Evolutionary conservation across 805 yeast species (phyloP), one percentile per base, ranked within the genome.

Genomic region (Groenewaldozyma tartarivorans): DNA sequence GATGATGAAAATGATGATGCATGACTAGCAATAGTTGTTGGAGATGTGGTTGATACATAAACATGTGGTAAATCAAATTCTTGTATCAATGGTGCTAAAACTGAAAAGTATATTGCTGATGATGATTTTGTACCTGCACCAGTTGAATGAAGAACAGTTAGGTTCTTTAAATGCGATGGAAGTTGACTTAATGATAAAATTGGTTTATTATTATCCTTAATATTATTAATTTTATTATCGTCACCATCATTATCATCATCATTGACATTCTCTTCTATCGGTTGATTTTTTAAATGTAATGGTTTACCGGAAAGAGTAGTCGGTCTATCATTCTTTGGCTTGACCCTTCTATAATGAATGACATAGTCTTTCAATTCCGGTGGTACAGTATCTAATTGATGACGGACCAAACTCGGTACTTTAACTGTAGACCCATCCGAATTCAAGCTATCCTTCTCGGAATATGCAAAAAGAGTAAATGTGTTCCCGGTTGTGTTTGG

Each of bases 81-180:
- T 36, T 55, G 43, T 4, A 63, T 50, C 20, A 63, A 49, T 7
- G 68, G 68, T 17, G 49, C 34, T 7, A 63, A 42, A 4, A 61
- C 42, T 15, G 50, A 44, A 22, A 53, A 54, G 45, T 61, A 63
- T 5, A 54, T 35, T 5, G 40, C 45, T 2, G 52, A 48, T 26
- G 59, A 53, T 20, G 36, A 33, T 9, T 46, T 44, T 13, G 48
- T 35, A 6, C 64, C 66, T 1, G 66, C 57, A 2, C 42, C 36
- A 33, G 51, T 49, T 9, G 64, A 59, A 44, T 61, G 62, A 4
- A 62, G 49, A 15, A 63, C 56, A 1, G 61, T 58, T 19, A 63
- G 47, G 39, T 51, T 48, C 15, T 50, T 36, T 33, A 56, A 44
- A 20, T 50, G 53, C 5, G 33, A 33, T 2, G 62, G 60, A 9